Evolutionary conservation across 148 eudicot species (phyloP).

Genomic region (Arctostaphylos glauca): DNA sequence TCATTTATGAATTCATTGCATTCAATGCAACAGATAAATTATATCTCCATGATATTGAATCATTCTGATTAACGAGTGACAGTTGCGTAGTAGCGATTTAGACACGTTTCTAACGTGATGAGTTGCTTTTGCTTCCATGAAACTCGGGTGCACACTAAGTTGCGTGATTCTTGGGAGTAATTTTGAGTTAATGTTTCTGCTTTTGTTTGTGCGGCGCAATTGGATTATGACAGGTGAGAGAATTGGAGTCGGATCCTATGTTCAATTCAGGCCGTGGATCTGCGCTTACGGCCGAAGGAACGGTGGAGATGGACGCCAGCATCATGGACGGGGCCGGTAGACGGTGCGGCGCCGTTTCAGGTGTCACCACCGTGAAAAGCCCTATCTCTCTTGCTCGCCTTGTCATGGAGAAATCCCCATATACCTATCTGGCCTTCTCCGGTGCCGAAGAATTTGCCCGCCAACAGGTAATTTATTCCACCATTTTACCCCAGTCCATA

Average conservation of each 20-base stretch:
- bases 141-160: not conserved
- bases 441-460: constrained; percentile 86
- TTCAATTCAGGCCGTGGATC: constrained; percentile 93
- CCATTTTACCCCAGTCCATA: not conserved
- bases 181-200: too few species aligned
- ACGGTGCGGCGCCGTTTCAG: constrained; percentile 85
- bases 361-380: constrained; percentile 72
- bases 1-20: too few species aligned
- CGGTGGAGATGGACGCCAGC: constrained; percentile 97
- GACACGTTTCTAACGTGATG: not conserved
- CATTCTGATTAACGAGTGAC: too few species aligned
- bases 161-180: not conserved
- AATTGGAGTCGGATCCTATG: constrained; percentile 72
- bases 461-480: constrained; percentile 42
- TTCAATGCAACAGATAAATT: too few species aligned
- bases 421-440: constrained; percentile 75
- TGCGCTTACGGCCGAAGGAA: constrained; percentile 66
- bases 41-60: too few species aligned
- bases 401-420: constrained; percentile 87
- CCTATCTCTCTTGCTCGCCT: constrained; percentile 74
- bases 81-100: too few species aligned
- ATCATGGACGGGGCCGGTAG: constrained; percentile 77
- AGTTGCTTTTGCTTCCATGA: not conserved
- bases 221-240: constrained; percentile 47
- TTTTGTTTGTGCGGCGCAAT: not conserved